Conservation (phyloP, 2,329 filamentous ascomycete genomes). For the Pseudogymnoascus sp. region DNA sequence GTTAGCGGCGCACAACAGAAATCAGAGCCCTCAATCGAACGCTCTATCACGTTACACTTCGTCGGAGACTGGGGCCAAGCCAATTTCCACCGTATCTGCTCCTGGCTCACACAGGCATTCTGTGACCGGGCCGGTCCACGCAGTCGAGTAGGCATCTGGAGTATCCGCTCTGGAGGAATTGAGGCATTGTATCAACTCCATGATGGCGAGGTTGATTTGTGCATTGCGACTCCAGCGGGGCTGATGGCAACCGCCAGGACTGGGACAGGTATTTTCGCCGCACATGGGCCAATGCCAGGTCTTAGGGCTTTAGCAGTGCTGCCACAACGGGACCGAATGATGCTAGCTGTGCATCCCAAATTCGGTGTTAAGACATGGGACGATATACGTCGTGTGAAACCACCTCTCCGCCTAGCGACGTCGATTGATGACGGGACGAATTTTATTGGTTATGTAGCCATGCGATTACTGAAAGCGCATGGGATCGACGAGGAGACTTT, state of each 20-base stretch:
- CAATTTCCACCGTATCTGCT: slow-evolving; percentile 14
- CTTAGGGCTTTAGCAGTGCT: slow-evolving; percentile 10
- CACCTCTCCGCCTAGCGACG: slow-evolving; percentile 9
- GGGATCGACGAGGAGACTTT: slow-evolving; percentile 8
- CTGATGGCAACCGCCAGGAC: slow-evolving; percentile 5
- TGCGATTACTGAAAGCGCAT: slow-evolving; percentile 12
- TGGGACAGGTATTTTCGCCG: slow-evolving; percentile 6
- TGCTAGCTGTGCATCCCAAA: slow-evolving; percentile 13
- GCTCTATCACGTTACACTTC: slow-evolving; percentile 11
- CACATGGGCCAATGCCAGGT: slow-evolving; percentile 10
- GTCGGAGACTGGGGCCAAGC: slow-evolving; percentile 13
- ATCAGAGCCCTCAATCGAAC: slow-evolving; percentile 13
- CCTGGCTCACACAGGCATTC: slow-evolving; percentile 13
- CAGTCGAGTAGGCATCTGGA: slow-evolving; percentile 12
- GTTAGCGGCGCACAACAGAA: background rate
- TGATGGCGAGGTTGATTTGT: slow-evolving; percentile 12
- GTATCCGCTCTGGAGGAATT: slow-evolving; percentile 10
- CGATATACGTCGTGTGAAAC: slow-evolving; percentile 12
- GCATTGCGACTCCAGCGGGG: slow-evolving; percentile 11
- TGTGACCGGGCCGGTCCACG: slow-evolving; percentile 12
- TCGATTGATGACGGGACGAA: slow-evolving; percentile 12
- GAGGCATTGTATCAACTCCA: slow-evolving; percentile 11
- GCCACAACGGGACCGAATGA: slow-evolving; percentile 14
- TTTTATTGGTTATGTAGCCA: slow-evolving; percentile 13
- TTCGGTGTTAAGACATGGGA: slow-evolving; percentile 10